Evolutionary conservation across 2,329 filamentous ascomycete species (phyloP), one percentile per base, ranked within the genome.

Genomic region (Pyrenochaeta sp.): DNA sequence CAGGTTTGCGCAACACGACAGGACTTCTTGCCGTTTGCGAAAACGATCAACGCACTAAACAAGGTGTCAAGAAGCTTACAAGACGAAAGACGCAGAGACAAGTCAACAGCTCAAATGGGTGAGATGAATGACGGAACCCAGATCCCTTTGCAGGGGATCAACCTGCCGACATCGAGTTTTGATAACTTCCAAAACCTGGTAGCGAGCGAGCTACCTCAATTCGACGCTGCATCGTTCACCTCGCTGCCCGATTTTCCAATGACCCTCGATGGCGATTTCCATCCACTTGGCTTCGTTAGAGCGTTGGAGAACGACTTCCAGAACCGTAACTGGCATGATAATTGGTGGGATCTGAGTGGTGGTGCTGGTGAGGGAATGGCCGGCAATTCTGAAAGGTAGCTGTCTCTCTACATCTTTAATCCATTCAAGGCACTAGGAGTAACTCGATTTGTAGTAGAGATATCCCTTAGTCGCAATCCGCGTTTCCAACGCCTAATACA

Each of bases 241-340:
- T 55, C 59, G 1, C 58, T 65, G 8, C 62, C 63, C 1, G 69
- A 69, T 19, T 65, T 68, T 9, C 47, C 61, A 6, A 51, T 61
- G 42, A 65, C 57, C 3, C 37, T 61, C 30, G 65, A 67, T 7
- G 68, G 62, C 13, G 62, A 62, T 15, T 60, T 66, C n/a, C 64
- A 73, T 45, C 65, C 71, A 6, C 54, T 67, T 3, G 65, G 61
- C 2, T 70, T 71, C 22, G 67, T 75, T 1, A 51, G 72, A 6
- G 71, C 71, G 1, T 45, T 75, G 30, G 72, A 75, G 37, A 72
- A 58, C n/a, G 71, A 74, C 27, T 66, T 74, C 32, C 64, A 71
- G n/a, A 59, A 59, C 9, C 54, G 66, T 12, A 75, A 72, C 25
- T 75, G 71, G 71, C 62, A 71, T 46, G 64, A 67, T 27, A 50